Percentiles rank a stretch among this genome's conserved stretches.
phyloP scores from a whole-genome alignment of 148 eudicot genomes.

The Dysphania ambrosioides region DNA sequence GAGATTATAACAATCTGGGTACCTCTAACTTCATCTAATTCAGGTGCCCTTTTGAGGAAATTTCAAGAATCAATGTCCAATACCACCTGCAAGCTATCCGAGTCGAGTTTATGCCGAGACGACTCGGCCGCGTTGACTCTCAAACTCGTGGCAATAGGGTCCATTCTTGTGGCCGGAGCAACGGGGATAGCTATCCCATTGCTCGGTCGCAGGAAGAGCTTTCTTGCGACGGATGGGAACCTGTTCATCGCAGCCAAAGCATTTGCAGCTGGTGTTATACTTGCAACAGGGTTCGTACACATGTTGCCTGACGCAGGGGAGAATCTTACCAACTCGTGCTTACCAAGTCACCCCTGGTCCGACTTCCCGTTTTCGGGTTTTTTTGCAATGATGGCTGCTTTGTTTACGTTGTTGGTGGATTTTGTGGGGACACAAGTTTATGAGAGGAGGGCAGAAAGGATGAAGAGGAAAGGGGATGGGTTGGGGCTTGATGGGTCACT shows the following conservation, averaged over 20 bases:
- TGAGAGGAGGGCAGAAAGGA: constrained; percentile 60
- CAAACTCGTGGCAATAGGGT: constrained; percentile 41
- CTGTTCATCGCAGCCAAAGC: constrained; percentile 49
- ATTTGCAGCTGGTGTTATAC: constrained; percentile 57
- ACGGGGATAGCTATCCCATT: constrained; percentile 44
- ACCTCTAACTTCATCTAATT: neutral
- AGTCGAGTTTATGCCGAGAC: constrained; percentile 35
- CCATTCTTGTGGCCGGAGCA: constrained; percentile 44
- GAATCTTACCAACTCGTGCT: constrained; percentile 58
- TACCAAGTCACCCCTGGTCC: constrained; percentile 68
- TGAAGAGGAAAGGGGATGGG: constrained; percentile 24
- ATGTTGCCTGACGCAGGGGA: constrained; percentile 78
- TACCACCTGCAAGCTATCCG: constrained; percentile 30
- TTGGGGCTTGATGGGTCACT: constrained; percentile 32
- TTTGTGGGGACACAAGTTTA: constrained; percentile 86
- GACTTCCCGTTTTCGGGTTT: constrained; percentile 89
- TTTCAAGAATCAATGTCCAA: constrained; percentile 33
- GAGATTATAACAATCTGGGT: neutral
- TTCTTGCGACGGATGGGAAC: constrained; percentile 42
- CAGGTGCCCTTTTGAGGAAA: constrained; percentile 30
- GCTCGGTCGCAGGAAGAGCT: constrained; percentile 33
- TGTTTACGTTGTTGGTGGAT: constrained; percentile 65
- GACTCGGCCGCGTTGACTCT: constrained; percentile 37
- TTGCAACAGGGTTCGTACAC: constrained; percentile 82
- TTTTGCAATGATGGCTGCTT: constrained; percentile 78